Percentiles rank a stretch among this genome's conserved stretches.
phyloP scores from a whole-genome alignment of 1,284 basidiomycete genomes.

The Schizophyllum commune region DNA sequence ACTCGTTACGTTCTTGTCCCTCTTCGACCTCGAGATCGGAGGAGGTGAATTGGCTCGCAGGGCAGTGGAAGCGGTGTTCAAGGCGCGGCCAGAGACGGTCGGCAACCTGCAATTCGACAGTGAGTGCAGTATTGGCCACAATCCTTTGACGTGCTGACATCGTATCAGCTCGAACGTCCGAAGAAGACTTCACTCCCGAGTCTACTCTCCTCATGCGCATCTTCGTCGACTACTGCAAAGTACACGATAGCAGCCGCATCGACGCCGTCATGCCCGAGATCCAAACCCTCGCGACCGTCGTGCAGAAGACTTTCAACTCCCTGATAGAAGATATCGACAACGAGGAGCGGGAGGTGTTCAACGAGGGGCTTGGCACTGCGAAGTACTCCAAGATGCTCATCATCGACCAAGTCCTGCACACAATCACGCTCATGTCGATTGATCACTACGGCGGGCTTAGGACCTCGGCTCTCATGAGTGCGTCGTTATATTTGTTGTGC shows the following conservation, averaged over 20 bases:
- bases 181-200: conserved; percentile 77
- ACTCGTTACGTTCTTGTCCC: conserved; percentile 32
- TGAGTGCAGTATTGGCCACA: neutral
- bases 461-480: neutral
- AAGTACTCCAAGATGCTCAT: neutral
- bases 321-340: neutral
- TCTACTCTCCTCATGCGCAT: conserved; percentile 78
- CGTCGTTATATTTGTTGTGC: neutral
- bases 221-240: conserved; percentile 76
- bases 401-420: neutral
- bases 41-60: conserved; percentile 33
- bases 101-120: neutral
- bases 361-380: neutral
- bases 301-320: conserved; percentile 36
- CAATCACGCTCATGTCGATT: neutral
- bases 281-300: conserved; percentile 65
- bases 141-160: neutral
- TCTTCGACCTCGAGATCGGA: conserved; percentile 39
- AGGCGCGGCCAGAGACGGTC: neutral
- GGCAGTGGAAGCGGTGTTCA: neutral
- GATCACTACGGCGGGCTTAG: neutral
- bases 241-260: conserved; percentile 57
- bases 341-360: neutral
- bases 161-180: conserved; percentile 41
- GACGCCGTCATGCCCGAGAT: conserved; percentile 73